phyloP scores from a whole-genome alignment of 169 alveolate species.

The Eimeria brunetti region DNA sequence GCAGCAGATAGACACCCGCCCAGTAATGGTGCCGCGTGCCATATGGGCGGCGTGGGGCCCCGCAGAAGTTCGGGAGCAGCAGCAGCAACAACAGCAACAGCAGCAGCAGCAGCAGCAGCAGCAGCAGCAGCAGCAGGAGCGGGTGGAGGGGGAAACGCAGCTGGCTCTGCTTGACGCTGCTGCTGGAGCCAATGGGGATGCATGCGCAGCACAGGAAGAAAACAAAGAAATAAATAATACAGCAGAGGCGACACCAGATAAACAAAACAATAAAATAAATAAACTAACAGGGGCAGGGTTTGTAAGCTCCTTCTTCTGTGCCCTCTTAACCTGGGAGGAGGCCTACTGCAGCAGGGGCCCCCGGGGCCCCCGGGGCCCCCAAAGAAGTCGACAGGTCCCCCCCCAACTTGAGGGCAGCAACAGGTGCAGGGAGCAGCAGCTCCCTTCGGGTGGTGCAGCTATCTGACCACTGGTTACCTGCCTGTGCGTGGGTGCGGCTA shows the following conservation, averaged over 20 bases:
- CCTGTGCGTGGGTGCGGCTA: constrained; percentile 74
- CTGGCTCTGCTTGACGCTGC: not conserved
- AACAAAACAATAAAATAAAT: no score
- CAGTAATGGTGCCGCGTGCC: constrained; percentile 68
- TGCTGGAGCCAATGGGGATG: not conserved
- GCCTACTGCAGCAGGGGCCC: not conserved
- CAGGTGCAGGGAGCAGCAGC: not conserved
- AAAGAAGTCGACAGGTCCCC: not conserved
- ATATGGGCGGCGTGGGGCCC: constrained; percentile 65
- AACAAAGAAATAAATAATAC: not conserved
- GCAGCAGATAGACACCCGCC: not conserved
- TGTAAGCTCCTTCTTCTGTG: constrained; percentile 4
- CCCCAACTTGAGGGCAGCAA: not conserved
- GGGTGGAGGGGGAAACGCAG: not conserved
- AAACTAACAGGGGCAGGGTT: not conserved
- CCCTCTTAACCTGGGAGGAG: constrained; percentile 36
- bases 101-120: not conserved
- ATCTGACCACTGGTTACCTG: not conserved
- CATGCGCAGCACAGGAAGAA: not conserved
- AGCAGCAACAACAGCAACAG: not conserved
- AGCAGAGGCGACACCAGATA: no score
- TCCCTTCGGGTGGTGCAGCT: not conserved
- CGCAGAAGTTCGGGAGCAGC: not conserved
- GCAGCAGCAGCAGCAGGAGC: not conserved
- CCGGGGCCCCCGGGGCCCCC: not conserved